Base-by-base conservation (phyloP, 257 asterid genomes). In the Jacaranda copaia region DNA sequence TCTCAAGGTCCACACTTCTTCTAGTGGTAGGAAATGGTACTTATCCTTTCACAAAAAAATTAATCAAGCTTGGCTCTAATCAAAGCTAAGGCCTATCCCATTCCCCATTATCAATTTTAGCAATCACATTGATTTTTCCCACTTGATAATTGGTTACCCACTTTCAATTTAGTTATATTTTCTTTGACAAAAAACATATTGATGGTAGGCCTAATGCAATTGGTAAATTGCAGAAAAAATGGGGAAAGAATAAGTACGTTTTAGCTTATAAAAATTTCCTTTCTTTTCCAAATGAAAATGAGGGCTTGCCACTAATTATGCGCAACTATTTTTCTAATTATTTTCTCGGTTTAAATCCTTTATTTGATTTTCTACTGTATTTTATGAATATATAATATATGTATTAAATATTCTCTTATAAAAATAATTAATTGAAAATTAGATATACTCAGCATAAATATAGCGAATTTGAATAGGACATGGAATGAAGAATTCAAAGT, bases 1-100 rank as follows among this genome's bases (percentile, higher is more conserved):
- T 56, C 76, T 75, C 63, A 60, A 25, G 72, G 80, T 81, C 82
- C 82, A 76, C 71, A n/a, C 61, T 71, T 62, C 61, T 76, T 75
- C 78, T 43, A 68, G 79, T 80, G 74, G 69, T 64, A 36, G 48
- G 20, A 59, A 8, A 15, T 68, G 53, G 46, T 42, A 67, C 62
- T 39, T 66, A 68, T 64, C 61, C 39, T 64, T 56, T 75, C 68
- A 49, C 52, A 9, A 39, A 52, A 35, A 36, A 38, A 55, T 55
- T 56, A 40, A 72, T 57, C 65, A 38, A 57, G 42, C 32, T 58
- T 35, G 6, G 61, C 32, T 4, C 45, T 48, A n/a, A n/a, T n/a
- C n/a, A n/a, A n/a, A n/a, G n/a, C n/a, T n/a, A 10, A 68, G 61
- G 25, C 25, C 36, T 48, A 18, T 56, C 20, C 32, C 32, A 25